Evolutionary conservation across 2,329 filamentous ascomycete species (phyloP).

Genomic region (Colletotrichum salicis): DNA sequence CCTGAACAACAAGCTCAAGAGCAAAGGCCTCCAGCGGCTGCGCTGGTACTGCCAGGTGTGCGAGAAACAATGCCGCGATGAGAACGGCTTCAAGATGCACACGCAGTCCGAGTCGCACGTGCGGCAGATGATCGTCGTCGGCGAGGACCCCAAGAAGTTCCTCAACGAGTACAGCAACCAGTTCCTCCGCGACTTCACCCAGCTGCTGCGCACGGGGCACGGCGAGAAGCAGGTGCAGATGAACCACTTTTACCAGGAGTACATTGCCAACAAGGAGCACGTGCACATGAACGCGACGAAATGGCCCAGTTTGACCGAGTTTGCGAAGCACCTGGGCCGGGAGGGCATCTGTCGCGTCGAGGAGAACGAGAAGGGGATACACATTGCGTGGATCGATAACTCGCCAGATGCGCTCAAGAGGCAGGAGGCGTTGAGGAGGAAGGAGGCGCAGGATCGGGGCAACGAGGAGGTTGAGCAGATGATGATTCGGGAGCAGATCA

Average conservation of each 20-base stretch:
- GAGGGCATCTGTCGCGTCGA: constrained; percentile 92
- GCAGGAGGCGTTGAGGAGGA: constrained; percentile 82
- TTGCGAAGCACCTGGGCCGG: constrained; percentile 84
- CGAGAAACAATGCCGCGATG: constrained; percentile 73
- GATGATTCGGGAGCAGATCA: constrained; percentile 85
- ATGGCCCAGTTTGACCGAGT: constrained; percentile 89
- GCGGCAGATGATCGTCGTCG: constrained; percentile 87
- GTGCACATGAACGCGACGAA: constrained; percentile 94
- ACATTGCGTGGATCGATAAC: constrained; percentile 91
- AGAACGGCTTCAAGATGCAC: constrained; percentile 94
- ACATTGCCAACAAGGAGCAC: constrained; percentile 88
- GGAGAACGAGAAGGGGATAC: constrained; percentile 85
- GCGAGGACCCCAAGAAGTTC: constrained; percentile 85
- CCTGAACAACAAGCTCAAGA: constrained; percentile 90
- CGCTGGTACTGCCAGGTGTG: constrained; percentile 93
- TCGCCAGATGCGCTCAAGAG: constrained; percentile 84
- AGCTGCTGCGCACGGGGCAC: constrained; percentile 82
- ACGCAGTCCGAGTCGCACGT: constrained; percentile 86
- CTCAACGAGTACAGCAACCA: constrained; percentile 85
- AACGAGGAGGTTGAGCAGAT: constrained; percentile 90
- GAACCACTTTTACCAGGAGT: constrained; percentile 95
- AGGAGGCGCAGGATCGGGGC: constrained; percentile 87
- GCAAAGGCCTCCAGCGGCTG: constrained; percentile 79
- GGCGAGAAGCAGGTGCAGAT: constrained; percentile 90
- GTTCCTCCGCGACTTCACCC: constrained; percentile 83